Evolutionary conservation across 2,329 filamentous ascomycete species (phyloP).

Genomic region (Purpureocillium lavendulum): DNA sequence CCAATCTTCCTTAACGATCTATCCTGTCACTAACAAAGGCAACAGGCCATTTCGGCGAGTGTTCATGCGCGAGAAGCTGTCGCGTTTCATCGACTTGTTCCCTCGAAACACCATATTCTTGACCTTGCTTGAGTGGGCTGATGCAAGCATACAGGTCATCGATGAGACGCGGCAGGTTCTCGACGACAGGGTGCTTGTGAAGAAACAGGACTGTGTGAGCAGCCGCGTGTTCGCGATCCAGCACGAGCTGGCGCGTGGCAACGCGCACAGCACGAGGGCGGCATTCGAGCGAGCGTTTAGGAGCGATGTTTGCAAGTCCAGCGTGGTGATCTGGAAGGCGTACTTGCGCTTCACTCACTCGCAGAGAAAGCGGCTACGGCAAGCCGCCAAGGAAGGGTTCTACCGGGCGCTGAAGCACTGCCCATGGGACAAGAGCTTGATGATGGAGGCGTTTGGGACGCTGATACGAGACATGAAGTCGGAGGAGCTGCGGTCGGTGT

Average conservation of each 20-base stretch:
- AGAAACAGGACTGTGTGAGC: slow-evolving; percentile 30
- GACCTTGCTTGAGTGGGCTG: slow-evolving; percentile 63
- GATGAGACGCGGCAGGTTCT: slow-evolving; percentile 68
- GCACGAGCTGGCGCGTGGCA: slow-evolving; percentile 41
- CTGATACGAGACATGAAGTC: slow-evolving; percentile 34
- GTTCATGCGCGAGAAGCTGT: slow-evolving; percentile 54
- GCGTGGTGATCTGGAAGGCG: slow-evolving; percentile 36
- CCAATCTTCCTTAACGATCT: neutral
- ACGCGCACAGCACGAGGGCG: slow-evolving; percentile 37
- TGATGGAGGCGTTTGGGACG: slow-evolving; percentile 43
- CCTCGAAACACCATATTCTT: slow-evolving; percentile 73
- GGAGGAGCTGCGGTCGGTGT: slow-evolving; percentile 39
- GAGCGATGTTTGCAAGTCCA: slow-evolving; percentile 28
- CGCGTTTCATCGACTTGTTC: slow-evolving; percentile 53
- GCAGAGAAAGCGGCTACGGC: slow-evolving; percentile 24
- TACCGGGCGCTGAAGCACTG: slow-evolving; percentile 38
- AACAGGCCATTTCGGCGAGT: slow-evolving; percentile 57
- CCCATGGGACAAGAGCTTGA: slow-evolving; percentile 39
- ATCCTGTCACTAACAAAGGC: neutral
- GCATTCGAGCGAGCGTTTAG: slow-evolving; percentile 45
- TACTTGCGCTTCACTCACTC: slow-evolving; percentile 40
- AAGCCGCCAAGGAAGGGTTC: slow-evolving; percentile 37
- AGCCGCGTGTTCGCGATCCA: slow-evolving; percentile 41
- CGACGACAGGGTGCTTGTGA: slow-evolving; percentile 37
- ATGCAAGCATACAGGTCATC: slow-evolving; percentile 62